Evolutionary conservation across 768 basidiomycete genomes (phyloP).

Genomic region (Suillus weaverae): DNA sequence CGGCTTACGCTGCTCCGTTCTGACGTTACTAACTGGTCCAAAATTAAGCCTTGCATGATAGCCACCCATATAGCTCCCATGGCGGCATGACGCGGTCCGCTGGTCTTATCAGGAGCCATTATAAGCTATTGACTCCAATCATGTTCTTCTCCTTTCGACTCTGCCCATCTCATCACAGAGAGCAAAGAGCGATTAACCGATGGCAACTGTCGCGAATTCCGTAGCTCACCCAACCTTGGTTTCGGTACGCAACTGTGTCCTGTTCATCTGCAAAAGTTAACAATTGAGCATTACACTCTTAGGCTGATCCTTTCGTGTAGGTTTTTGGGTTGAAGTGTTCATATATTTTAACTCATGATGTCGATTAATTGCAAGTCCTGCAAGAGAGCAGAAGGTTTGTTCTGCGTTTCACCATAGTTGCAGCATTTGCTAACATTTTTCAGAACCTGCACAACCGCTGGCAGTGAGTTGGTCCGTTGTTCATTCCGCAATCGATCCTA

Average conservation of each 20-base stretch:
- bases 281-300: neutral
- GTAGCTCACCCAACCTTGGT: constrained; percentile 59
- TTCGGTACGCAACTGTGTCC: constrained; percentile 37
- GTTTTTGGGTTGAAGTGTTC: constrained; percentile 18
- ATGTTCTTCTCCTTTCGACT: neutral
- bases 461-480: constrained; percentile 50
- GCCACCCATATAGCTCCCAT: neutral
- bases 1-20: neutral
- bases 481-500: neutral
- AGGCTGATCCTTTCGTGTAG: constrained; percentile 75
- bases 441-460: constrained; percentile 72
- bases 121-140: neutral
- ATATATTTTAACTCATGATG: constrained; percentile 3
- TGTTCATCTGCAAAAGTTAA: neutral
- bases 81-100: constrained; percentile 6
- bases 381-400: constrained; percentile 57
- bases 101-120: constrained; percentile 5
- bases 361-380: constrained; percentile 35
- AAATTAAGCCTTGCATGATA: neutral
- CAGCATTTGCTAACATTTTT: neutral
- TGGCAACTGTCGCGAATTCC: constrained; percentile 66
- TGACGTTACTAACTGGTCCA: neutral
- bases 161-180: neutral
- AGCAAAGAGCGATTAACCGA: constrained; percentile 19
- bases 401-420: neutral